Percentiles rank a stretch among this genome's conserved stretches.
Conservation (phyloP, 768 basidiomycete genomes). For the Thelephora ganbajun region DNA sequence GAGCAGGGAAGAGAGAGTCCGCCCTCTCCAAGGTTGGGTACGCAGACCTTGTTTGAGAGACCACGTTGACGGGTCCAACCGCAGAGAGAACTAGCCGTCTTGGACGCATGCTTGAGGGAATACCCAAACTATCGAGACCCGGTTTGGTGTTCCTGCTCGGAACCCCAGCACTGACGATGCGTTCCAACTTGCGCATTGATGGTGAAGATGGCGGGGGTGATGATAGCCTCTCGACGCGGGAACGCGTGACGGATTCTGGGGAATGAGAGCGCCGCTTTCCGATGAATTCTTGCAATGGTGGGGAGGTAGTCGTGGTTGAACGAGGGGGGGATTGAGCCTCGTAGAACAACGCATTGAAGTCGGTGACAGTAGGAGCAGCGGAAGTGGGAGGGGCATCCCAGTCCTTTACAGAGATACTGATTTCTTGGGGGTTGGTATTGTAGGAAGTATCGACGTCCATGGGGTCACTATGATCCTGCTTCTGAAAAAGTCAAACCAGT, state of each 20-base stretch:
- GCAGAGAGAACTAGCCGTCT: slow-evolving; percentile 56
- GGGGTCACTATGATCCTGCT: slow-evolving; percentile 33
- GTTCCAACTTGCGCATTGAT: slow-evolving; percentile 32
- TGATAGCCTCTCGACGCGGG: slow-evolving; percentile 19
- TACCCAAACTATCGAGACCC: slow-evolving; percentile 38
- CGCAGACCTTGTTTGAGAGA: slow-evolving; percentile 8
- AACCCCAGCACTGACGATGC: slow-evolving; percentile 20
- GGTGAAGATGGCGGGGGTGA: slow-evolving; percentile 39
- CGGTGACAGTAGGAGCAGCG: slow-evolving; percentile 35
- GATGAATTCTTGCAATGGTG: slow-evolving; percentile 19
- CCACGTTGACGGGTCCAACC: slow-evolving; percentile 25
- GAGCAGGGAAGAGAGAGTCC: slow-evolving; percentile 31
- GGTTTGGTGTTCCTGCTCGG: slow-evolving; percentile 32
- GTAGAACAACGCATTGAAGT: slow-evolving; percentile 50
- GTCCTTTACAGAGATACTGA: not conserved
- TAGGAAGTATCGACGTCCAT: slow-evolving; percentile 65
- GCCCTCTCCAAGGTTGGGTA: slow-evolving; percentile 10
- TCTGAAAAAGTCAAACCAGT: not conserved
- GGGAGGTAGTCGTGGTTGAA: slow-evolving; percentile 25
- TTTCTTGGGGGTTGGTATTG: slow-evolving; percentile 3
- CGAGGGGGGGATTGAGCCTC: slow-evolving; percentile 33
- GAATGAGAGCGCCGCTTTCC: slow-evolving; percentile 21
- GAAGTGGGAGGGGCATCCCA: slow-evolving; percentile 22
- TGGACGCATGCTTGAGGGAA: slow-evolving; percentile 39
- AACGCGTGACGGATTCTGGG: slow-evolving; percentile 8